phyloP scores from a whole-genome alignment of 2,329 filamentous ascomycete species.

The Elsinoe perseae region DNA sequence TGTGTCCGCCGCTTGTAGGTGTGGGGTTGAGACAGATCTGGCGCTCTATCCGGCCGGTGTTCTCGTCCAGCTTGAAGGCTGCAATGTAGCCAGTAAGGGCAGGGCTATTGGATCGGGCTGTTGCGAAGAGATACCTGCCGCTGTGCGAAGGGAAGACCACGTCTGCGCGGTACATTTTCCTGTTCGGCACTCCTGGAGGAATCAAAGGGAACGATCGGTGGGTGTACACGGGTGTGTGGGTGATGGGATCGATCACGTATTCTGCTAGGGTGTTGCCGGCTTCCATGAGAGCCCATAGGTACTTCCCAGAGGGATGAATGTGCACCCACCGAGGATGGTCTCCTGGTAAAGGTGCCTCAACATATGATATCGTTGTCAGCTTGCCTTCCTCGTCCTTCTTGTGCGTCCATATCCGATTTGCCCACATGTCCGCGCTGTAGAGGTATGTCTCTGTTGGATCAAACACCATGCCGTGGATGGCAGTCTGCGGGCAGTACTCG shows the following conservation, averaged over 20 bases:
- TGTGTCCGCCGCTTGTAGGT: slow-evolving; percentile 78
- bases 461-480: slow-evolving; percentile 77
- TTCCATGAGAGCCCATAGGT: slow-evolving; percentile 83
- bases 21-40: slow-evolving; percentile 79
- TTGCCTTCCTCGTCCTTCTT: slow-evolving; percentile 58
- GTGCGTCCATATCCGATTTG: slow-evolving; percentile 79
- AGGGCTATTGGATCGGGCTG: slow-evolving; percentile 68
- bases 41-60: slow-evolving; percentile 60
- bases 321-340: slow-evolving; percentile 88
- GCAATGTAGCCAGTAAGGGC: slow-evolving; percentile 74
- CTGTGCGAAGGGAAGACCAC: slow-evolving; percentile 67
- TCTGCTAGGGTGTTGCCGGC: slow-evolving; percentile 77
- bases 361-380: slow-evolving; percentile 61
- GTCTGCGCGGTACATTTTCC: slow-evolving; percentile 70
- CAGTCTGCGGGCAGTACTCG: slow-evolving; percentile 59
- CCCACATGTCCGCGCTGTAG: slow-evolving; percentile 70
- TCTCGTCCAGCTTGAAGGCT: slow-evolving; percentile 61
- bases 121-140: slow-evolving; percentile 72
- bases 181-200: slow-evolving; percentile 55
- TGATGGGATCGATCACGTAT: slow-evolving; percentile 68
- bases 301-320: slow-evolving; percentile 67
- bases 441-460: slow-evolving; percentile 65
- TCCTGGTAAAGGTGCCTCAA: slow-evolving; percentile 60
- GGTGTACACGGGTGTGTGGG: slow-evolving; percentile 70
- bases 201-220: slow-evolving; percentile 70